Base-by-base conservation (phyloP, 164 flowering plant species). In the Chimonanthus salicifolius region DNA sequence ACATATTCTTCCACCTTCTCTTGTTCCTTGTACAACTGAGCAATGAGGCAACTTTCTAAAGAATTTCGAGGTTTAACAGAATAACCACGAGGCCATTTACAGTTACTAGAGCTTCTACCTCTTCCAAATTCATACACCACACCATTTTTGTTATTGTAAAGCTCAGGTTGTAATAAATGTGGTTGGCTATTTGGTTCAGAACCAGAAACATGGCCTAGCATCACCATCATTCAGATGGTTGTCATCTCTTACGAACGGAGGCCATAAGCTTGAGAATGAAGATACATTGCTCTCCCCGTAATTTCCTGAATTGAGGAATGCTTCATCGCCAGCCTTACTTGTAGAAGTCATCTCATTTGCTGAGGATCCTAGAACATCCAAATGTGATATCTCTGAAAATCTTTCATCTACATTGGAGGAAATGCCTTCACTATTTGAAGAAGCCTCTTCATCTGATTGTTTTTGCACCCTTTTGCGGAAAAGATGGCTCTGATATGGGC, bases 21-120 rank as follows among this genome's bases (percentile, higher is more conserved):
- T 51, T 82, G 85, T 49, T 86, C 85, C 69, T 77, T 83, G 69
- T 88, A 89, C 72, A 88, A 64, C 77, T 91, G 97, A 81, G 94
- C 88, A 85, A 85, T 78, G 4, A 90, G 81, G 73, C 98, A 93
- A 79, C 95, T 88, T 67, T 90, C 95, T 15, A 90, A 50, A 54
- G 94, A 87, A 72, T 58, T 89, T 54, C 77, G 49, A 21, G 95
- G 98, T 72, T 83, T 85, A 72, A 78, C 47, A 74, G 72, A 77
- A 75, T 73, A 76, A 33, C 74, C 50, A 49, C 72, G 72, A 64
- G 77, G 50, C 54, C 64, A 60, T 68, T 76, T 82, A 79, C 82
- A 78, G 70, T 85, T 85, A 71, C 85, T 77, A 70, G 80, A 70
- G 54, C 76, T 84, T 71, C 70, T 80, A 58, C 66, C 78, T 78